These are phyloP conservation scores for Cornus suecica DNA, from an alignment of 148 eudicot genomes.

Conservation along the genomic window DNA sequence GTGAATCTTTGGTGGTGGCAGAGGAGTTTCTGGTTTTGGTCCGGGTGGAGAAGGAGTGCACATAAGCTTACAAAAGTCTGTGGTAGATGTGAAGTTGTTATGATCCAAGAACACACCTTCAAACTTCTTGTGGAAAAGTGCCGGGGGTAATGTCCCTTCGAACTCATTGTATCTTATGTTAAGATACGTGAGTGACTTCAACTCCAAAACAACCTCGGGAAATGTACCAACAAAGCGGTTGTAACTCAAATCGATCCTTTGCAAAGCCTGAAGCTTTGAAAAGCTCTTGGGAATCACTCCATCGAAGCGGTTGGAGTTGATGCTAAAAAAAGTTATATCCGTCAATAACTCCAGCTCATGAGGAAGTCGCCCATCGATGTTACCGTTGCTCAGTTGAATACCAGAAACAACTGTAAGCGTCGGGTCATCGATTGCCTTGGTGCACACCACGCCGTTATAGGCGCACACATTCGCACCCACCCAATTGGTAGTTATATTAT, in stretches of 20 bases:
- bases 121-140: slow-evolving; percentile 40
- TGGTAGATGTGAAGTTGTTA: slow-evolving; percentile 50
- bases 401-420: slow-evolving; percentile 57
- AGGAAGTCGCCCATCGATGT: slow-evolving; percentile 72
- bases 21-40: neutral
- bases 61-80: slow-evolving; percentile 36
- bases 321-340: slow-evolving; percentile 54
- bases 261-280: slow-evolving; percentile 29
- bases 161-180: slow-evolving; percentile 68
- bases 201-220: slow-evolving; percentile 49
- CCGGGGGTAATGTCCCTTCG: slow-evolving; percentile 63
- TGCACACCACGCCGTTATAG: slow-evolving; percentile 55
- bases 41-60: neutral
- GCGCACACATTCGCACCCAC: slow-evolving; percentile 63
- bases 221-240: slow-evolving; percentile 78
- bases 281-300: slow-evolving; percentile 60
- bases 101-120: slow-evolving; percentile 71
- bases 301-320: slow-evolving; percentile 68
- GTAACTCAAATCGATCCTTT: slow-evolving; percentile 67
- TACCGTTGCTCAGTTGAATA: slow-evolving; percentile 56
- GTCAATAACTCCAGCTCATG: slow-evolving; percentile 52
- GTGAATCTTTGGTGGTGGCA: too few species aligned
- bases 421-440: slow-evolving; percentile 47
- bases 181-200: slow-evolving; percentile 44
- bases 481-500: slow-evolving; percentile 46